These are phyloP conservation scores for Dictyostelium brefeldianum DNA, from an alignment of 78 protist genomes.

Conservation along the genomic window DNA sequence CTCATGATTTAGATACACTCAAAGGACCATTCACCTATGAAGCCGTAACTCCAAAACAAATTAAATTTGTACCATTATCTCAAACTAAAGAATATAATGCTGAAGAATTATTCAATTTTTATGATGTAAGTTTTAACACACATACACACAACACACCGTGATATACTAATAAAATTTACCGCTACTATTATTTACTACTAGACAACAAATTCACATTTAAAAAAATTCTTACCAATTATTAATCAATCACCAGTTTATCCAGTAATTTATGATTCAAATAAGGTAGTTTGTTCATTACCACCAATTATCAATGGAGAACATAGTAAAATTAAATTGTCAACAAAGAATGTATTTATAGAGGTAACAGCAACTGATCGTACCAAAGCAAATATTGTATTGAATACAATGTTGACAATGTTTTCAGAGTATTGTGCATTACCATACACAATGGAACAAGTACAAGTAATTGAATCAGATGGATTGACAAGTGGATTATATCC, in stretches of 20 bases:
- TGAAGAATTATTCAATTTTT: conserved; percentile 49
- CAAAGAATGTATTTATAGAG: conserved; percentile 99
- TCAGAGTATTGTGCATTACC: conserved; percentile 88
- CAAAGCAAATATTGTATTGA: conserved; percentile 95
- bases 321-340: conserved; percentile 94
- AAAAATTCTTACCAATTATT: conserved; percentile 90
- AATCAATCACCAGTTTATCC: conserved; percentile 91
- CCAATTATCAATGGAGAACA: conserved; percentile 99
- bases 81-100: conserved; percentile 73
- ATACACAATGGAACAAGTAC: conserved; percentile 86
- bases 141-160: no score
- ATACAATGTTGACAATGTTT: conserved; percentile 96
- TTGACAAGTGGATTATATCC: conserved; percentile 27
- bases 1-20: conserved; percentile 99
- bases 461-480: conserved; percentile 79
- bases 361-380: conserved; percentile 98
- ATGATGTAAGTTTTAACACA: conserved; percentile 56
- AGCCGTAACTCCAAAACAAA: conserved; percentile 94
- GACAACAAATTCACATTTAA: conserved; percentile 79
- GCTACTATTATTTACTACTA: not conserved
- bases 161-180: no score
- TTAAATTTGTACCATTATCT: conserved; percentile 95
- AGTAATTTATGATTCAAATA: conserved; percentile 93
- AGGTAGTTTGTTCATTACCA: conserved; percentile 97
- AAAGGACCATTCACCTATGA: conserved; percentile 94